Percentiles rank a stretch among this genome's conserved stretches.
Conservation (phyloP, 805 yeast species). For the Schwanniomyces yamadae region DNA sequence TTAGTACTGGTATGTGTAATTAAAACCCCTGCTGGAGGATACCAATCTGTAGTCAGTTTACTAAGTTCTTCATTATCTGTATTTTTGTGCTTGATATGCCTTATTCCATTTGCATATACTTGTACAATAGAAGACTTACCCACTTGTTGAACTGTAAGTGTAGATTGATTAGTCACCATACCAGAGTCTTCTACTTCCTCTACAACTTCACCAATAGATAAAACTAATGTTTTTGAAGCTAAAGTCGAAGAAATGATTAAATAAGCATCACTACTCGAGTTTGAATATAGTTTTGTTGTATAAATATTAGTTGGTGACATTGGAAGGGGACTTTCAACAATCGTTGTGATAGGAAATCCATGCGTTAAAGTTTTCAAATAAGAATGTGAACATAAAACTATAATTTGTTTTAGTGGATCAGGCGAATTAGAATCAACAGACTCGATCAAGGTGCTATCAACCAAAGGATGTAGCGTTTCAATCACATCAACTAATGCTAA, state of each 20-base stretch:
- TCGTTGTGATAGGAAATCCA: conserved; percentile 58
- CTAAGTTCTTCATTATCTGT: conserved; percentile 17
- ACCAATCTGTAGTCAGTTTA: conserved; percentile 63
- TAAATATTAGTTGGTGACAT: conserved; percentile 57
- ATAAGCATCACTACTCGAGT: conserved; percentile 56
- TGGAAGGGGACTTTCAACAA: conserved; percentile 79
- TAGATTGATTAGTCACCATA: conserved; percentile 52
- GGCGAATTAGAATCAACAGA: conserved; percentile 6
- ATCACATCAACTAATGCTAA: conserved; percentile 55
- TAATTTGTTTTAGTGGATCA: conserved; percentile 20
- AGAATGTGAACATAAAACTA: conserved; percentile 40
- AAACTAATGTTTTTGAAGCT: conserved; percentile 64
- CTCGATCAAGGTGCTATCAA: conserved; percentile 23
- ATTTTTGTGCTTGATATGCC: conserved; percentile 41
- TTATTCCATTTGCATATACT: conserved; percentile 66
- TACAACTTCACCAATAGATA: conserved; percentile 77
- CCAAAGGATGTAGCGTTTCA: conserved; percentile 53
- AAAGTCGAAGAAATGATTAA: conserved; percentile 59
- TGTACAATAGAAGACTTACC: conserved; percentile 68
- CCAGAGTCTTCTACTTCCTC: conserved; percentile 72
- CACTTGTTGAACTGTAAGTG: conserved; percentile 68
- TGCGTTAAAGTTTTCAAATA: conserved; percentile 48
- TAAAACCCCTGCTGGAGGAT: conserved; percentile 73
- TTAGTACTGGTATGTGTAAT: conserved; percentile 63
- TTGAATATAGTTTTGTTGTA: conserved; percentile 51